Conservation (phyloP, 129 eudicot genomes). For the Tagetes erecta region DNA sequence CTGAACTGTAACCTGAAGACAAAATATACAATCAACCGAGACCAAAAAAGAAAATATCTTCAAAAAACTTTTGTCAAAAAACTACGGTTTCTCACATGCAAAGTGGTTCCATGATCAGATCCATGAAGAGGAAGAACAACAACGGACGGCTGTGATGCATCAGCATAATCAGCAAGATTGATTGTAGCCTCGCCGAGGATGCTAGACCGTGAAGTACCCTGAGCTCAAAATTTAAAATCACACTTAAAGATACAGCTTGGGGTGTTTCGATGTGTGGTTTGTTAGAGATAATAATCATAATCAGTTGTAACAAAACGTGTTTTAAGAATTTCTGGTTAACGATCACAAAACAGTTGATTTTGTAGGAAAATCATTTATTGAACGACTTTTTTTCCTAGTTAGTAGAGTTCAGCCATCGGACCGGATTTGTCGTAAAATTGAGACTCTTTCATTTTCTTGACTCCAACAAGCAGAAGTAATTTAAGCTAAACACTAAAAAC, state of each 20-base stretch:
- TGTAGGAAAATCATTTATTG: background rate
- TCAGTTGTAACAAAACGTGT: background rate
- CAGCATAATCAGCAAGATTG: slow-evolving; percentile 93
- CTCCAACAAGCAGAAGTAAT: background rate
- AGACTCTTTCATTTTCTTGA: background rate
- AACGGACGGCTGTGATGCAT: slow-evolving; percentile 77
- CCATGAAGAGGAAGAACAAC: slow-evolving; percentile 83
- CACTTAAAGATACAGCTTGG: background rate
- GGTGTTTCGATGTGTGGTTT: background rate
- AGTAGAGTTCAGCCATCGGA: background rate
- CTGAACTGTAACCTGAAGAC: slow-evolving; percentile 86
- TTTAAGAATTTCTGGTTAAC: background rate
- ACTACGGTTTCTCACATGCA: slow-evolving; percentile 60
- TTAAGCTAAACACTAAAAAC: background rate
- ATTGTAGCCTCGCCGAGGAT: slow-evolving; percentile 89
- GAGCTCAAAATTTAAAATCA: slow-evolving; percentile 19
- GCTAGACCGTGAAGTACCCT: slow-evolving; percentile 96
- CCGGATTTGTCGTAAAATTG: too few species aligned
- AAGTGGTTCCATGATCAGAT: slow-evolving; percentile 70
- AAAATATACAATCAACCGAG: slow-evolving; percentile 11
- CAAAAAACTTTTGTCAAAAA: background rate
- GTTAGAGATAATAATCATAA: background rate
- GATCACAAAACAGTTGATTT: background rate
- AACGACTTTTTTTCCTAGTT: background rate
- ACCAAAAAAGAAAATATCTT: background rate